Evolutionary conservation across 2,329 filamentous ascomycete genomes (phyloP).

Genomic region (Colletotrichum destructivum): DNA sequence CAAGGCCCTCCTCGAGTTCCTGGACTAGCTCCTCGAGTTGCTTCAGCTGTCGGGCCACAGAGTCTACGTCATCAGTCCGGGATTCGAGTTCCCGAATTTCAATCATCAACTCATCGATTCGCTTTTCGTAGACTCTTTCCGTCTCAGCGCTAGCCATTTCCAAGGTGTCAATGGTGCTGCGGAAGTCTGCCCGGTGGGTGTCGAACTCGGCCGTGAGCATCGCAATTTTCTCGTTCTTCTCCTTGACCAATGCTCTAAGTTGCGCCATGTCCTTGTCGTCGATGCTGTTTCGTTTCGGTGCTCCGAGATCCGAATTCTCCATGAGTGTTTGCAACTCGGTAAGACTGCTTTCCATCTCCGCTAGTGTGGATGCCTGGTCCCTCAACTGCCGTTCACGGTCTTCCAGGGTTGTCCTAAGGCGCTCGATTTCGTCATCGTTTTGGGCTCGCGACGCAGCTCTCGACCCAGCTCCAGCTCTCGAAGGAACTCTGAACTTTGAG

Average conservation of each 20-base stretch:
- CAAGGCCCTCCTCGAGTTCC: constrained; percentile 95
- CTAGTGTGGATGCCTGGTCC: constrained; percentile 85
- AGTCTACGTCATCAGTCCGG: constrained; percentile 89
- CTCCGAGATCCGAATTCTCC: constrained; percentile 65
- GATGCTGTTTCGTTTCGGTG: constrained; percentile 62
- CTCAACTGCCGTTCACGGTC: constrained; percentile 90
- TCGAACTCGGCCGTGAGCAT: constrained; percentile 96
- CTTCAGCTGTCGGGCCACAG: constrained; percentile 91
- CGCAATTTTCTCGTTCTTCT: constrained; percentile 97
- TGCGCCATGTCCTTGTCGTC: constrained; percentile 83
- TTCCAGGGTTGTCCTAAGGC: constrained; percentile 80
- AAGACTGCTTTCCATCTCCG: constrained; percentile 91
- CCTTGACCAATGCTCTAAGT: constrained; percentile 85
- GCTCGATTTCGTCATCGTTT: constrained; percentile 81
- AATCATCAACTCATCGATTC: constrained; percentile 86
- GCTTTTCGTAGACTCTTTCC: constrained; percentile 94
- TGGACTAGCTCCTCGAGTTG: constrained; percentile 96
- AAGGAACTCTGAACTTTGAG: constrained; percentile 67
- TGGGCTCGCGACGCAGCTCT: constrained; percentile 55
- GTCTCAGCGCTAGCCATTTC: constrained; percentile 97
- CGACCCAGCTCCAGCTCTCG: constrained; percentile 60
- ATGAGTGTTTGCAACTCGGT: constrained; percentile 83
- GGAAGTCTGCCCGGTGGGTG: constrained; percentile 92
- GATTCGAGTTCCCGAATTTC: constrained; percentile 89
- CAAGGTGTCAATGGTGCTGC: constrained; percentile 95